A percentile compares a stretch with the other conserved stretches of the same genome.
Conservation (phyloP, 1,284 basidiomycete species). For the Porogramme epimiltina region DNA sequence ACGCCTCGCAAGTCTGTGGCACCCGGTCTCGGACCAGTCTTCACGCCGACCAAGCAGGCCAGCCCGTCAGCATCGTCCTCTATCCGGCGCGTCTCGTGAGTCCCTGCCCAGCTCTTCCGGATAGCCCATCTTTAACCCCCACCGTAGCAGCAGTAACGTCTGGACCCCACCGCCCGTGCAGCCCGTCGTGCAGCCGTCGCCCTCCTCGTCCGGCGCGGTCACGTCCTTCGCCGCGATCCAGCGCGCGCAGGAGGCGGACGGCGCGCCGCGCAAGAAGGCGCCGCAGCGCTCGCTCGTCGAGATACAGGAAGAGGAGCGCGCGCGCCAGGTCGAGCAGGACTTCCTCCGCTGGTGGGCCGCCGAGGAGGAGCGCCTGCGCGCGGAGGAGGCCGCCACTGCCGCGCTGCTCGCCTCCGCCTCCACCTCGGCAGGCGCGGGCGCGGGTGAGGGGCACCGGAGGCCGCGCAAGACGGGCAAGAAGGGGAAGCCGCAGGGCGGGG, state of each 20-base stretch:
- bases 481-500: conserved; percentile 1
- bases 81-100: conserved; percentile 52
- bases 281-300: conserved; percentile 71
- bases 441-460: conserved; percentile 6
- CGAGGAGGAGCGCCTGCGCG: conserved; percentile 70
- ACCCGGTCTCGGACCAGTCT: conserved; percentile 56
- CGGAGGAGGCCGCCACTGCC: conserved; percentile 17
- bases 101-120: conserved; percentile 14
- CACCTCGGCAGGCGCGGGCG: not conserved
- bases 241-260: conserved; percentile 67
- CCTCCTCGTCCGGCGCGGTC: conserved; percentile 36
- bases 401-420: conserved; percentile 8
- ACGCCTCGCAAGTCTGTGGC: conserved; percentile 25
- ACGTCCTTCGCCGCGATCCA: conserved; percentile 85
- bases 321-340: conserved; percentile 65
- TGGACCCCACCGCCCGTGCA: conserved; percentile 59
- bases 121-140: not conserved
- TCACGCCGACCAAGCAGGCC: conserved; percentile 54
- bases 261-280: conserved; percentile 42
- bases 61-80: conserved; percentile 32
- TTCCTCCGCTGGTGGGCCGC: conserved; percentile 87
- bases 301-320: conserved; percentile 84
- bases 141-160: conserved; percentile 43
- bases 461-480: conserved; percentile 14
- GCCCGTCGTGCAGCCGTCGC: conserved; percentile 41